phyloP scores from a whole-genome alignment of 2,329 filamentous ascomycete species.

The Aspergillus sergii region DNA sequence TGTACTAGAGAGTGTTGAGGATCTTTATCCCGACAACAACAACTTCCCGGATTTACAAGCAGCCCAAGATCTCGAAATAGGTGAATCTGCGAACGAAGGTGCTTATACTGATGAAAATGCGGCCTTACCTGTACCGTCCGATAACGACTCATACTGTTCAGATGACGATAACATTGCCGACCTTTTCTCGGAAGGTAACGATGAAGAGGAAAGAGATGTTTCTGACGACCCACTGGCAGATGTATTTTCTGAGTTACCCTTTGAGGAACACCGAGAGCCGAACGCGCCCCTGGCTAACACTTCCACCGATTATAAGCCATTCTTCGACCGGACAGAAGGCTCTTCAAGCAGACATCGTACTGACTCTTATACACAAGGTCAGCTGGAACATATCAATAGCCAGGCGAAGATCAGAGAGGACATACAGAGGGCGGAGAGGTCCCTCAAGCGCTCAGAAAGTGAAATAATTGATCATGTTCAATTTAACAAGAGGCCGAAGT shows the following conservation, averaged over 20 bases:
- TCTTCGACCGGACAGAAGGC: neutral
- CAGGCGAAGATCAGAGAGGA: neutral
- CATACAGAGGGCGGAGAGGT: neutral
- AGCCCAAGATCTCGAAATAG: constrained; percentile 12
- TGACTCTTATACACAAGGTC: neutral
- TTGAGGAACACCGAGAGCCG: constrained; percentile 16
- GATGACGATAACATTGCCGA: constrained; percentile 45
- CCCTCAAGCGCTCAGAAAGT: neutral
- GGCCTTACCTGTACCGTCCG: constrained; percentile 52
- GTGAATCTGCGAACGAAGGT: constrained; percentile 22
- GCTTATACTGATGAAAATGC: constrained; percentile 67
- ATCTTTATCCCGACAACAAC: constrained; percentile 75
- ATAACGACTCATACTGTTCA: constrained; percentile 44
- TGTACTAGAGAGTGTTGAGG: constrained; percentile 78
- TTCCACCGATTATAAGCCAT: neutral
- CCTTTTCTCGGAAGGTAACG: constrained; percentile 19
- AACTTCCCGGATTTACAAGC: constrained; percentile 27
- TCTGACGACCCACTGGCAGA: constrained; percentile 23
- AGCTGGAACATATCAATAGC: neutral
- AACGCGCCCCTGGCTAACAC: neutral
- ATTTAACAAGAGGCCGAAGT: neutral
- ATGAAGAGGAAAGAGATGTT: constrained; percentile 14
- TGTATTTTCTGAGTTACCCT: constrained; percentile 26
- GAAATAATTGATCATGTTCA: neutral
- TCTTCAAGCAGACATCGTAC: neutral